A percentile compares a stretch with the other conserved stretches of the same genome.
Conservation (phyloP, 257 asterid genomes). For the Solanum peruvianum region DNA sequence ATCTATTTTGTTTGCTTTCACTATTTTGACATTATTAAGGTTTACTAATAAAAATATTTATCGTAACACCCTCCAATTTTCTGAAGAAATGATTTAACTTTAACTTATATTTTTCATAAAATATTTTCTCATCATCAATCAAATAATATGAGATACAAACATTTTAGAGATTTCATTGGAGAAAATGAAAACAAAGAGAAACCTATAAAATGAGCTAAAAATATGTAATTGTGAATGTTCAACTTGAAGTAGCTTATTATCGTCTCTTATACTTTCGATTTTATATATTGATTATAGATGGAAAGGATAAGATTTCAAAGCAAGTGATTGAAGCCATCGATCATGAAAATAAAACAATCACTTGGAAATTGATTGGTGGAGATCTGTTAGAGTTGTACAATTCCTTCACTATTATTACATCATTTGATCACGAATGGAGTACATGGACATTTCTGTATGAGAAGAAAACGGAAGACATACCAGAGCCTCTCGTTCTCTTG, state of each 20-base stretch:
- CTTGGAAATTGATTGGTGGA: not conserved
- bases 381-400: not conserved
- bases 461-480: not conserved
- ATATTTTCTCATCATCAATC: not conserved
- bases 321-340: not conserved
- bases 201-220: not conserved
- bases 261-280: not conserved
- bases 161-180: not conserved
- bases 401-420: not conserved
- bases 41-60: not conserved
- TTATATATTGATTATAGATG: not conserved
- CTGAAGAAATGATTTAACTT: not conserved
- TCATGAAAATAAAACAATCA: not conserved
- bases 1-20: too few species aligned
- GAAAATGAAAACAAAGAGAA: not conserved
- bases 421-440: not conserved
- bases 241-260: not conserved
- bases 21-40: not conserved
- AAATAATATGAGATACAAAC: not conserved
- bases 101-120: not conserved
- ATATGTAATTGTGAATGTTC: not conserved
- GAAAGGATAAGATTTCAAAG: not conserved
- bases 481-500: not conserved
- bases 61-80: not conserved
- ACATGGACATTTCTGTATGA: not conserved